phyloP scores from a whole-genome alignment of 805 yeast genomes.

The Phaffomyces antillensis region DNA sequence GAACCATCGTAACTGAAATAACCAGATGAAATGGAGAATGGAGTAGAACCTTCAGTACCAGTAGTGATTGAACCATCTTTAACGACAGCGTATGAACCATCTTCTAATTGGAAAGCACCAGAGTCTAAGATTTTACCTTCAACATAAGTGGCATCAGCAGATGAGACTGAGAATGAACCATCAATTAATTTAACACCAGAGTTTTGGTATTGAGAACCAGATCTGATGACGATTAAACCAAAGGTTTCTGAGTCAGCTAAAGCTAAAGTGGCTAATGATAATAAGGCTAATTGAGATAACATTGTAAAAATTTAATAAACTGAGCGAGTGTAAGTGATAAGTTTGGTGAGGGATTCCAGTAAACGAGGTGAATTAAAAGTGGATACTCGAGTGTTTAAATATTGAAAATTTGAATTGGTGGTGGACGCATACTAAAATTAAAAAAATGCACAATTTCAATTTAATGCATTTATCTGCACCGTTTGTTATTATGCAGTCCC shows the following conservation, averaged over 20 bases:
- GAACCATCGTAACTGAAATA: conserved; percentile 30
- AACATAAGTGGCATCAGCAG: conserved; percentile 24
- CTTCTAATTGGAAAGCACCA: conserved; percentile 19
- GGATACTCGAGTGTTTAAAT: too few relatives aligned
- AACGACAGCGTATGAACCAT: conserved; percentile 25
- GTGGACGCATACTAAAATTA: too few relatives aligned
- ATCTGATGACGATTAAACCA: conserved; percentile 28
- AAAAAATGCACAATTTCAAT: too few relatives aligned
- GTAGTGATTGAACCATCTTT: conserved; percentile 21
- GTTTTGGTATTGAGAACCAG: conserved; percentile 30
- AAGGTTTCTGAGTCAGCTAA: conserved; percentile 32
- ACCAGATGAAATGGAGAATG: conserved; percentile 33
- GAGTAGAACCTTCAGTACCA: conserved; percentile 27
- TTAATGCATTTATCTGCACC: too few relatives aligned
- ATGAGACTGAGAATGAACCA: conserved; percentile 14
- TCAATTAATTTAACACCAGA: conserved; percentile 17
- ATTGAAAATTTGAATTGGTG: too few relatives aligned
- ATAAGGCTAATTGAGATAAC: conserved; percentile 15
- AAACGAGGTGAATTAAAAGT: too few relatives aligned
- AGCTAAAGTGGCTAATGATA: conserved; percentile 24
- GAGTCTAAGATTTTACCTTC: conserved; percentile 17
- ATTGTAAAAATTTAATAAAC: not conserved
- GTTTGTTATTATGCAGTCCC: too few relatives aligned
- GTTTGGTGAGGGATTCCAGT: not conserved
- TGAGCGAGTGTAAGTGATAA: not conserved